Evolutionary conservation across 139 green algal genomes (phyloP).

Genomic region (Volvox africanus): DNA sequence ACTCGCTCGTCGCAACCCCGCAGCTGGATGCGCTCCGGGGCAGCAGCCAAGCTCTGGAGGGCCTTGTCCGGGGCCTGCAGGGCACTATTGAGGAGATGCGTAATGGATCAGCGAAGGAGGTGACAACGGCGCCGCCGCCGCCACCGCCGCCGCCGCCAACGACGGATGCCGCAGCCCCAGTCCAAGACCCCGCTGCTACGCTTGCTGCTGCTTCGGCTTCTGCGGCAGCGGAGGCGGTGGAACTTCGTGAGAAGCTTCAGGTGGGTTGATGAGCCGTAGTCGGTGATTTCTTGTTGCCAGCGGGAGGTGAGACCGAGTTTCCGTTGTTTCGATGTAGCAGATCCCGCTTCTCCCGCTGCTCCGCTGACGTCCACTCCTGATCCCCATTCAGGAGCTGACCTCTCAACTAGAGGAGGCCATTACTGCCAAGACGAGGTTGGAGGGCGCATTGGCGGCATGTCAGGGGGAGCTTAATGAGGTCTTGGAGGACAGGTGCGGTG

Average conservation of each 20-base stretch:
- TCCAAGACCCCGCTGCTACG: not conserved
- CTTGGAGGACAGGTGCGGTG: conserved; percentile 50
- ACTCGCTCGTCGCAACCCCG: not conserved
- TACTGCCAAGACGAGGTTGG: conserved; percentile 4
- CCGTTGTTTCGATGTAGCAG: no score
- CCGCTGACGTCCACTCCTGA: not conserved
- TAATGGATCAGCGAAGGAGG: not conserved
- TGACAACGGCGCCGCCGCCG: not conserved
- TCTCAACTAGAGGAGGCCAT: conserved; percentile 14
- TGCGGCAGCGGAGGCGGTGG: not conserved
- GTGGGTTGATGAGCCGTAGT: not conserved
- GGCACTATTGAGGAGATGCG: conserved; percentile 36
- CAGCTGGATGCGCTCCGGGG: conserved; percentile 24
- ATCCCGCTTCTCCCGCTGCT: no score
- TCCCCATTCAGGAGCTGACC: conserved; percentile 20
- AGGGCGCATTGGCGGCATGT: not conserved
- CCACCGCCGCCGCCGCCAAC: not conserved
- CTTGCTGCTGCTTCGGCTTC: no score
- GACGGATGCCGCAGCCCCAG: not conserved
- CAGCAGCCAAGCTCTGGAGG: conserved; percentile 38
- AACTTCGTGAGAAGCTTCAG: not conserved
- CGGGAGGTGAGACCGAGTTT: no score
- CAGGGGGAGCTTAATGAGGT: conserved; percentile 51
- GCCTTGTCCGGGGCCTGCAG: conserved; percentile 1
- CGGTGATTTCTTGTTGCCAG: no score